Evolutionary conservation across 768 basidiomycete genomes (phyloP).

Genomic region (Phlebiopsis flavidoalba): DNA sequence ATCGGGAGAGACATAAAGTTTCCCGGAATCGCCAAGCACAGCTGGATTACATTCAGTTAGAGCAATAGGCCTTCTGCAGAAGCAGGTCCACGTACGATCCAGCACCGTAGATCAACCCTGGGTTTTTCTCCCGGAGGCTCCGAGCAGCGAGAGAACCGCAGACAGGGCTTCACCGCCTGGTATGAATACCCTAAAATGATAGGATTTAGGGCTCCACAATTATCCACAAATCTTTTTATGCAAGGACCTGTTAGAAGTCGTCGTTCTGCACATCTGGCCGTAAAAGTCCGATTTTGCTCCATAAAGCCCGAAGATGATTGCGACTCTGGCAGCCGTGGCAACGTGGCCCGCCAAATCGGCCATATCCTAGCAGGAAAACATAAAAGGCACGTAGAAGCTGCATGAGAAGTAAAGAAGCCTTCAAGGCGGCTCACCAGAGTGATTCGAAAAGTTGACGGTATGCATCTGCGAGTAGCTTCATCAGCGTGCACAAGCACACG

Average conservation of each 20-base stretch:
- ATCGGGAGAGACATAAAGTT: conserved; percentile 81
- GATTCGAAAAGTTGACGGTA: conserved; percentile 94
- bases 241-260: conserved; percentile 74
- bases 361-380: conserved; percentile 59
- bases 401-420: background rate
- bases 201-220: too few species aligned
- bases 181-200: conserved; percentile 66
- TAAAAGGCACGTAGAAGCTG: background rate
- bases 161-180: conserved; percentile 76
- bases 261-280: too few species aligned
- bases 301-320: conserved; percentile 67
- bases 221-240: background rate
- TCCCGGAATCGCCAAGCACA: conserved; percentile 90
- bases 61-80: background rate
- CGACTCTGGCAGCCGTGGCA: conserved; percentile 75
- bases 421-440: conserved; percentile 55
- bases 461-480: conserved; percentile 53
- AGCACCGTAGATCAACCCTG: conserved; percentile 77
- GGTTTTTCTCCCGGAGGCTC: conserved; percentile 52
- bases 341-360: conserved; percentile 72
- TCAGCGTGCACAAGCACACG: background rate
- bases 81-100: conserved; percentile 62
- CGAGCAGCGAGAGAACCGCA: conserved; percentile 54
- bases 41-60: conserved; percentile 45
- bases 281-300: conserved; percentile 72